Evolutionary conservation across 805 yeast genomes (phyloP), one percentile per base, ranked within the genome.

Genomic region (Ogataea pini): DNA sequence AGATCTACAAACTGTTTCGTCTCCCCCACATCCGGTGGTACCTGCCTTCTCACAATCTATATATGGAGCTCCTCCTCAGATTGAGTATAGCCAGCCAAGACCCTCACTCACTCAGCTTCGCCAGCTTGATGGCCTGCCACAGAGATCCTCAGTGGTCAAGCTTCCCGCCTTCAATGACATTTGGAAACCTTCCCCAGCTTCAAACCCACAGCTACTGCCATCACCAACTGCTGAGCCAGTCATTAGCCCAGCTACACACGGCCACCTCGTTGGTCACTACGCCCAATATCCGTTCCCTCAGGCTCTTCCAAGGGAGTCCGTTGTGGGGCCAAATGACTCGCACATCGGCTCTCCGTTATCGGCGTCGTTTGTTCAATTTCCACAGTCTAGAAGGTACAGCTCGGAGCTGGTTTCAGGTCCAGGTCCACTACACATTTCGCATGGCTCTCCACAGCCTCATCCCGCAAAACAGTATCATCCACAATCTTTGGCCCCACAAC

Each of bases 141-240:
- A 43, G 31, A n/a, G n/a, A 18, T 7, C 19, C 9, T 14, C 87
- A 3, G 94, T 64, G 82, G 82, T 57, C 86, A 79, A 68, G 86
- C 86, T 25, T 72, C 76, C 54, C 85, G 89, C 65, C 82, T 91
- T 44, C 92, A 92, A 55, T 86, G 74, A 85, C 89, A 85, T 59
- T 77, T 79, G 36, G 89, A 80, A 58, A 86, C 79, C 96, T 86
- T 87, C 67, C 87, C 81, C 67, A 86, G 77, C 19, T 17, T 43
- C 22, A 2, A 4, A 10, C 6, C 47, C 25, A 19, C 36, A 27
- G 14, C 20, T 34, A 5, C 37, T 34, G 8, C 37, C 37, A 16
- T 20, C 45, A n/a, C 42, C 27, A 12, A 13, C 22, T 4, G 37
- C 37, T 18, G 37, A 17, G 2, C 24, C 37, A 7, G 24, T 4